Percentiles rank a stretch among this genome's conserved stretches.
Conservation (phyloP, 495 filamentous ascomycete genomes). For the Staphylotrichum tortipilum region DNA sequence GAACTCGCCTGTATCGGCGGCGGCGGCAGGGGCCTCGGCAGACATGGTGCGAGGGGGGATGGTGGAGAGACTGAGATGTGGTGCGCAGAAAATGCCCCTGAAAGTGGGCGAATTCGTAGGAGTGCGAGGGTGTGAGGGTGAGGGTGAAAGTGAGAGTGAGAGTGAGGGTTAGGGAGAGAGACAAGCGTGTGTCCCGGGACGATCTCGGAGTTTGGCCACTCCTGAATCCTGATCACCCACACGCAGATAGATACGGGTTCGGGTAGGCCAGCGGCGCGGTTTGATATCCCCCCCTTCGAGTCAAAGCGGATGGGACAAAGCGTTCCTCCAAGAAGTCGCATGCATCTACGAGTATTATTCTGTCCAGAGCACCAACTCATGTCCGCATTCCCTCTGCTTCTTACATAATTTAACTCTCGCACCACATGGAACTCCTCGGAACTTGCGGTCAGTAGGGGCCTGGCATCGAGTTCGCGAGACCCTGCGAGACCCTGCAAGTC, state of each 20-base stretch:
- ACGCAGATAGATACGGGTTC: too few relatives aligned
- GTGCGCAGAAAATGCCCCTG: neutral
- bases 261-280: neutral
- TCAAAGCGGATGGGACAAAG: slow-evolving; percentile 5
- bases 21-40: slow-evolving; percentile 11
- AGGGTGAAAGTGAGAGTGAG: too few relatives aligned
- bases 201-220: too few relatives aligned
- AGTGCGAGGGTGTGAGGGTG: too few relatives aligned
- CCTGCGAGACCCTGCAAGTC: slow-evolving; percentile 8
- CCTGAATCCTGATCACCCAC: slow-evolving; percentile 1
- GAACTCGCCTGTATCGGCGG: slow-evolving; percentile 45
- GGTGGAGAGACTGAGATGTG: too few relatives aligned
- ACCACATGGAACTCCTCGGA: neutral
- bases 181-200: too few relatives aligned
- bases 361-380: too few relatives aligned
- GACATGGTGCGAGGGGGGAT: slow-evolving; percentile 16
- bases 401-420: neutral
- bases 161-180: too few relatives aligned
- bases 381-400: neutral
- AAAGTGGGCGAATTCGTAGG: too few relatives aligned
- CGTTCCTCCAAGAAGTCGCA: too few relatives aligned
- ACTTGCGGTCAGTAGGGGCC: neutral
- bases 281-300: slow-evolving; percentile 11
- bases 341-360: too few relatives aligned
- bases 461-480: too few relatives aligned